These are phyloP conservation scores for Coemansia umbellata DNA, from an alignment of 192 early-diverging fungal genomes.

Conservation along the genomic window DNA sequence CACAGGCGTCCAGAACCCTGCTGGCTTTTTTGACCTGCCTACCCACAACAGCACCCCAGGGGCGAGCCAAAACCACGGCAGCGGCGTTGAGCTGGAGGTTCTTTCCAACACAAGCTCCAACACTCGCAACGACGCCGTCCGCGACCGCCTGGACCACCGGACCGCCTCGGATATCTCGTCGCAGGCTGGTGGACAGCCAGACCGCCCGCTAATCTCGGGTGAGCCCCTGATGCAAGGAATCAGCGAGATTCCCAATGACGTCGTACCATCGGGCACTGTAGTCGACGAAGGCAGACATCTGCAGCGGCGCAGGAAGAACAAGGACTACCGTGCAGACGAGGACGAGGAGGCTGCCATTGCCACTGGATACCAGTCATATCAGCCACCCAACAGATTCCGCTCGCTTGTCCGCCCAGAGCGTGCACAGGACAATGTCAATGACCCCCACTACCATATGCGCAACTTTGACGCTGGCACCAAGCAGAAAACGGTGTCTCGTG, in stretches of 20 bases:
- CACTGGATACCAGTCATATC: slow-evolving; percentile 27
- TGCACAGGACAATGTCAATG: slow-evolving; percentile 39
- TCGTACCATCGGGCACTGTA: slow-evolving; percentile 4
- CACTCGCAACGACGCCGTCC: slow-evolving; percentile 35
- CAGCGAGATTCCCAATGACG: slow-evolving; percentile 21
- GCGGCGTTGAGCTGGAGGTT: slow-evolving; percentile 46
- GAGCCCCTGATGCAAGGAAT: slow-evolving; percentile 39
- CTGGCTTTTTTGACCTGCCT: slow-evolving; percentile 25
- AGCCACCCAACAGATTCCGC: slow-evolving; percentile 53
- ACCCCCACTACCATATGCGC: slow-evolving; percentile 7
- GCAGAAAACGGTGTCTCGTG: slow-evolving; percentile 17
- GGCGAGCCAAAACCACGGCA: not conserved
- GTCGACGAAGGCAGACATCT: slow-evolving; percentile 21
- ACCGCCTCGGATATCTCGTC: slow-evolving; percentile 47
- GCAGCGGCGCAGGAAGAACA: slow-evolving; percentile 17
- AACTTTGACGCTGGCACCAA: slow-evolving; percentile 7
- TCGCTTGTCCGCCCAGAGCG: slow-evolving; percentile 69
- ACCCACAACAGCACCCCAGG: not conserved
- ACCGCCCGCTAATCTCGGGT: slow-evolving; percentile 42
- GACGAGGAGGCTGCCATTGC: slow-evolving; percentile 8
- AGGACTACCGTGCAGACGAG: slow-evolving; percentile 7
- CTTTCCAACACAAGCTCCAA: slow-evolving; percentile 44
- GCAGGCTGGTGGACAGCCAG: slow-evolving; percentile 32
- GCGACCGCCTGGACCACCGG: slow-evolving; percentile 40
- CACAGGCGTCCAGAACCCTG: slow-evolving; percentile 1